phyloP scores from a whole-genome alignment of 257 asterid species.

The Gentiana dahurica region DNA sequence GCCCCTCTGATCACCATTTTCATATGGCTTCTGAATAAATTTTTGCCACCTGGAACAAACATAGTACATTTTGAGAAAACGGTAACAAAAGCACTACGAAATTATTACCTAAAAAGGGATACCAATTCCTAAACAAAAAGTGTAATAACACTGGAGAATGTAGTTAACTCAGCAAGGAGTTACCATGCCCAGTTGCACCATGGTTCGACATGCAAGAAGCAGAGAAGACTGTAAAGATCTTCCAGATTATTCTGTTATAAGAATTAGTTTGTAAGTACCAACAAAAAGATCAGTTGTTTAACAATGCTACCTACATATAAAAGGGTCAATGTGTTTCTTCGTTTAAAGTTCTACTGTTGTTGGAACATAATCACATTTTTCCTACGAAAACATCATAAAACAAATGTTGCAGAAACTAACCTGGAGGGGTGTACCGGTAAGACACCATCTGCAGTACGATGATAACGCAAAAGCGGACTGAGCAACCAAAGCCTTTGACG shows the following conservation, averaged over 20 bases:
- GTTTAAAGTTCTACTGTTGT: background rate
- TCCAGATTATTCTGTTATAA: constrained; percentile 69
- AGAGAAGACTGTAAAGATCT: constrained; percentile 68
- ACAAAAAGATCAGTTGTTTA: background rate
- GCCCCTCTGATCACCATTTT: constrained; percentile 64
- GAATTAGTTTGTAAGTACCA: background rate
- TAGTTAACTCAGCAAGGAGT: constrained; percentile 1
- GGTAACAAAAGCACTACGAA: background rate
- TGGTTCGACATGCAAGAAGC: constrained; percentile 90
- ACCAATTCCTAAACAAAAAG: background rate
- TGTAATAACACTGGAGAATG: background rate
- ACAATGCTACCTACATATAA: background rate
- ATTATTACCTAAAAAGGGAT: background rate
- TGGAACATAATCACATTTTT: background rate
- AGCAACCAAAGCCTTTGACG: constrained; percentile 58
- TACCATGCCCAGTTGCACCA: constrained; percentile 99
- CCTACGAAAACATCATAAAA: background rate
- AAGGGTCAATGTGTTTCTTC: no score
- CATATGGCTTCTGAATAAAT: constrained; percentile 72
- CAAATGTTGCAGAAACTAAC: constrained; percentile 16
- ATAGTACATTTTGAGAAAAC: background rate
- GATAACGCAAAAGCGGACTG: constrained; percentile 66
- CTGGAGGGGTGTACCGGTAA: constrained; percentile 94
- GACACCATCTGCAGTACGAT: constrained; percentile 79
- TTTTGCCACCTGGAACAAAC: constrained; percentile 62